These are phyloP conservation scores for Candida lessepsii DNA, from an alignment of 805 yeast genomes.

Conservation along the genomic window DNA sequence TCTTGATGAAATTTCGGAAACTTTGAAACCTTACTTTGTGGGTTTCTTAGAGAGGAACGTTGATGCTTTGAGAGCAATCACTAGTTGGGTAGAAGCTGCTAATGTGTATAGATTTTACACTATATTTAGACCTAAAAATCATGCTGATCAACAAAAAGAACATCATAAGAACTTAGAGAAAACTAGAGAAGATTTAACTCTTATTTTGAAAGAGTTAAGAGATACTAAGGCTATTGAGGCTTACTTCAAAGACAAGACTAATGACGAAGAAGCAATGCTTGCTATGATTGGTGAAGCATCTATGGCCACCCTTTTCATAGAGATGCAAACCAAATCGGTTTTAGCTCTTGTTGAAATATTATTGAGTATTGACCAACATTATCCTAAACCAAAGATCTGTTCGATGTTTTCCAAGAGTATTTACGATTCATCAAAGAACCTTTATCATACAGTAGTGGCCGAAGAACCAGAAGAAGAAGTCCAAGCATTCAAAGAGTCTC, in stretches of 20 bases:
- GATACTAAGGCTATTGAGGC: slow-evolving; percentile 12
- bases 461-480: slow-evolving; percentile 13
- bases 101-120: slow-evolving; percentile 27
- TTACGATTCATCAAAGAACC: slow-evolving; percentile 11
- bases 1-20: slow-evolving; percentile 24
- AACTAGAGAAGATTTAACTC: slow-evolving; percentile 14
- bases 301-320: slow-evolving; percentile 14
- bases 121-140: slow-evolving; percentile 10
- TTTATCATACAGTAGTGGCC: slow-evolving; percentile 6
- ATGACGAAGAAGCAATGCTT: slow-evolving; percentile 25
- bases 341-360: slow-evolving; percentile 10
- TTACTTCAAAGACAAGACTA: slow-evolving; percentile 11
- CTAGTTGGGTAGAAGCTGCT: slow-evolving; percentile 28
- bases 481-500: slow-evolving; percentile 9
- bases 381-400: slow-evolving; percentile 12
- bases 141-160: slow-evolving; percentile 17
- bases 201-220: slow-evolving; percentile 10
- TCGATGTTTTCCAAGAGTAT: slow-evolving; percentile 13
- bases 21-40: slow-evolving; percentile 19
- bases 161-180: slow-evolving; percentile 15
- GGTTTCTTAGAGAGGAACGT: slow-evolving; percentile 18
- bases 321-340: slow-evolving; percentile 6
- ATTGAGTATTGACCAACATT: slow-evolving; percentile 10
- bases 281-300: slow-evolving; percentile 26
- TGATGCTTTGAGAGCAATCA: slow-evolving; percentile 17